Conservation (phyloP, 1,284 basidiomycete species). For the Rhodofomes roseus region DNA sequence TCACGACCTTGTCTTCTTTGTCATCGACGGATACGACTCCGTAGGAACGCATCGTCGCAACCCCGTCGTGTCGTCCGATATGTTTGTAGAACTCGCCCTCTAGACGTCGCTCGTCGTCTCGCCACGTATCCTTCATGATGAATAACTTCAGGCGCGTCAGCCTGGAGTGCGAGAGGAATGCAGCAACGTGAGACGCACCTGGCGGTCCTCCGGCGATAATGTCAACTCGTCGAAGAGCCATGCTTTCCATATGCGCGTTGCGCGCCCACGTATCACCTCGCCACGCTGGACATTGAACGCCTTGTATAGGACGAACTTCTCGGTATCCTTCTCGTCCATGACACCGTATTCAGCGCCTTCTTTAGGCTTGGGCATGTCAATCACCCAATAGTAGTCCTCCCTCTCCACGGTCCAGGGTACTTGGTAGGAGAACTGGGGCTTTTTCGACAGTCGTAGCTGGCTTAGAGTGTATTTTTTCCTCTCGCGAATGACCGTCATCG, state of each 20-base stretch:
- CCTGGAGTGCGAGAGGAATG: not conserved
- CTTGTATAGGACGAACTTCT: slow-evolving; percentile 4
- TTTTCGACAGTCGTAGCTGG: too few species aligned
- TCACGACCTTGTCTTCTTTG: not conserved
- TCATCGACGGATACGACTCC: not conserved
- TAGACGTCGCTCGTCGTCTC: slow-evolving; percentile 5
- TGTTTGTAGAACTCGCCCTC: slow-evolving; percentile 9
- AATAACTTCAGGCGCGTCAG: slow-evolving; percentile 2
- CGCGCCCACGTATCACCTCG: not conserved
- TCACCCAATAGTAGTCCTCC: too few species aligned
- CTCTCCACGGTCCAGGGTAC: too few species aligned
- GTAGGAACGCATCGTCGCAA: slow-evolving; percentile 5
- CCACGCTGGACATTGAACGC: too few species aligned
- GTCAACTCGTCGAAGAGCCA: slow-evolving; percentile 7
- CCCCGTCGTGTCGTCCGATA: not conserved
- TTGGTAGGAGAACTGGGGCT: too few species aligned
- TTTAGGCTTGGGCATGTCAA: too few species aligned
- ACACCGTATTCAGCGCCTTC: too few species aligned
- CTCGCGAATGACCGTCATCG: too few species aligned
- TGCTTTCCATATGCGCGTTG: slow-evolving; percentile 5
- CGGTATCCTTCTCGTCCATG: not conserved
- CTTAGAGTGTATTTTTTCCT: too few species aligned
- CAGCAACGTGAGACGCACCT: not conserved
- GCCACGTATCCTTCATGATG: slow-evolving; percentile 10
- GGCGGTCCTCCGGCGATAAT: not conserved